phyloP scores from a whole-genome alignment of 306 rosid genomes.

The Fagus crenata region DNA sequence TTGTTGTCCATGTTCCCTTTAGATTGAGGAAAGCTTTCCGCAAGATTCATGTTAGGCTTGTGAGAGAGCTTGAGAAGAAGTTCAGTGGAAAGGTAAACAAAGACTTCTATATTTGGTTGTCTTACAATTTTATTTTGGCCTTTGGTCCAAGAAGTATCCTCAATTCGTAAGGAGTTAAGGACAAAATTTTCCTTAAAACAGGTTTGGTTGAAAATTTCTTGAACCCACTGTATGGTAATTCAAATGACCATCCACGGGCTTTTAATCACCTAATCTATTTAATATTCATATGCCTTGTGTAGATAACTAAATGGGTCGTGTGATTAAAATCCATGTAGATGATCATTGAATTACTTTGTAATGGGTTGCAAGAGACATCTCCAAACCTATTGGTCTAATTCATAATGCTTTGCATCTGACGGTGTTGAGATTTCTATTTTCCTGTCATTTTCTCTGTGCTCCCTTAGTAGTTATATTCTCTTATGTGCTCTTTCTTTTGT shows the following conservation, averaged over 20 bases:
- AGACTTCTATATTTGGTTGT: neutral
- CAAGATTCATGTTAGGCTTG: slow-evolving; percentile 77
- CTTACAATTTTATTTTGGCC: neutral
- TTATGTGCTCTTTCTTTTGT: neutral
- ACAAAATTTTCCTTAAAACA: too few species aligned
- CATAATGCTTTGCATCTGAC: neutral
- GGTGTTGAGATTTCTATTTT: neutral
- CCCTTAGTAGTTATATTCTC: neutral
- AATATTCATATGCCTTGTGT: too few species aligned
- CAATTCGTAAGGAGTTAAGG: too few species aligned
- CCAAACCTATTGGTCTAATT: neutral
- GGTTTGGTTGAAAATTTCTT: too few species aligned
- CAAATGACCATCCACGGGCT: too few species aligned
- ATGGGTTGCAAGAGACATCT: too few species aligned
- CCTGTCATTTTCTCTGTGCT: neutral
- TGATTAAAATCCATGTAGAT: too few species aligned
- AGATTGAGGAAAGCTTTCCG: slow-evolving; percentile 77
- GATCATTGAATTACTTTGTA: too few species aligned
- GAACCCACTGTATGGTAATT: too few species aligned
- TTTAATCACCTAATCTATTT: too few species aligned
- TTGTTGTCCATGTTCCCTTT: slow-evolving; percentile 70
- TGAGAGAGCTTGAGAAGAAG: slow-evolving; percentile 91
- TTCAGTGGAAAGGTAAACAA: slow-evolving; percentile 77
- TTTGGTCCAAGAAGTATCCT: neutral
- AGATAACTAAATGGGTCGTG: too few species aligned